phyloP scores from a whole-genome alignment of 2,329 filamentous ascomycete species.

The Simplicillium aogashimaense region DNA sequence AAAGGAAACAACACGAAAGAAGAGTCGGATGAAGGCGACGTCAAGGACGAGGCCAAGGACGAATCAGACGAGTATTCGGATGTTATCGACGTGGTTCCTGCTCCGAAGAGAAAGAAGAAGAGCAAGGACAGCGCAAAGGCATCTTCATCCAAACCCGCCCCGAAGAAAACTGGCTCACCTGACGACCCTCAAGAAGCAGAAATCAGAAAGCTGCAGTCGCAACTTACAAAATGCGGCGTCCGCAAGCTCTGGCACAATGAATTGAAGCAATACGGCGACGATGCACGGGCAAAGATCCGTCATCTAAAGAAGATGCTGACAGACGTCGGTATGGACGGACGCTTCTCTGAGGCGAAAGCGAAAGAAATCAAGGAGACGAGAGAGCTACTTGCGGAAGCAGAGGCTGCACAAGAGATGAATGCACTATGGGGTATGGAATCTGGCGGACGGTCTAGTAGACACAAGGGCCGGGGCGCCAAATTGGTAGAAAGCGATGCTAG shows the following conservation, averaged over 20 bases:
- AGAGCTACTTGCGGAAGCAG: slow-evolving; percentile 75
- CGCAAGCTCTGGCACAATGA: slow-evolving; percentile 87
- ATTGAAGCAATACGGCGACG: slow-evolving; percentile 62
- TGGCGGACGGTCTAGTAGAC: slow-evolving; percentile 29
- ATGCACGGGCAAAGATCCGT: slow-evolving; percentile 67
- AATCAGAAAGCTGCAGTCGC: slow-evolving; percentile 79
- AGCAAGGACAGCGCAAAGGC: slow-evolving; percentile 16
- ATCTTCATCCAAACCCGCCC: slow-evolving; percentile 21
- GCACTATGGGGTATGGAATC: slow-evolving; percentile 58
- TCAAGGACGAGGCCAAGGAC: slow-evolving; percentile 4
- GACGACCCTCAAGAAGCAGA: slow-evolving; percentile 61
- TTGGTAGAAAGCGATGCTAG: slow-evolving; percentile 18
- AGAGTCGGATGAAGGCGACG: slow-evolving; percentile 4
- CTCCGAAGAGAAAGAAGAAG: slow-evolving; percentile 48
- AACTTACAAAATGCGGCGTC: slow-evolving; percentile 82
- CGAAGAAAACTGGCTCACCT: slow-evolving; percentile 31
- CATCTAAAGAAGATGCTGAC: slow-evolving; percentile 71
- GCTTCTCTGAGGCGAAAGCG: slow-evolving; percentile 78
- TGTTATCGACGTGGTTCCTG: slow-evolving; percentile 63
- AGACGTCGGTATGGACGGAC: slow-evolving; percentile 78
- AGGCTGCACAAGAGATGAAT: slow-evolving; percentile 75
- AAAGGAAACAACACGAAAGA: background rate
- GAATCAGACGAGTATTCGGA: slow-evolving; percentile 30
- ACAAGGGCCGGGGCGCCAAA: slow-evolving; percentile 20
- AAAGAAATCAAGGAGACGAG: slow-evolving; percentile 78